A percentile compares a stretch with the other conserved stretches of the same genome.
phyloP scores from a whole-genome alignment of 345 rosid genomes.

The Combretum micranthum region DNA sequence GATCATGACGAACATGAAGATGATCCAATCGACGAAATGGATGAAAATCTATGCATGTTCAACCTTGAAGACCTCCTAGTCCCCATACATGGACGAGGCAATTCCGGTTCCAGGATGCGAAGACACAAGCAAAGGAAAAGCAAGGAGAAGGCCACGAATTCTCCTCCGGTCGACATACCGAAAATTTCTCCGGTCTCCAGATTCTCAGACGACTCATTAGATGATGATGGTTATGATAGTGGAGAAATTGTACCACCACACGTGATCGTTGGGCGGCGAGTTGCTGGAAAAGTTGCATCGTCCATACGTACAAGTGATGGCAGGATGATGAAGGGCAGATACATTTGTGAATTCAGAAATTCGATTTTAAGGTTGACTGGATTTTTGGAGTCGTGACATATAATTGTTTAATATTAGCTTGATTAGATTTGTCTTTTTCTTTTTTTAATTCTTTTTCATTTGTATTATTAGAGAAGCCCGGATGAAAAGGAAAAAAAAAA shows the following conservation, averaged over 20 bases:
- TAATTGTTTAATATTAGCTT: too few relatives aligned
- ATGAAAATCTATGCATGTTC: too few relatives aligned
- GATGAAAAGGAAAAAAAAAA: not conserved
- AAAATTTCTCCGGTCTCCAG: slow-evolving; percentile 11
- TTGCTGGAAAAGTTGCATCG: slow-evolving; percentile 59
- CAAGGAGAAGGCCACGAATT: slow-evolving; percentile 13
- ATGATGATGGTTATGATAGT: slow-evolving; percentile 21
- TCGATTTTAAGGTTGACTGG: slow-evolving; percentile 82
- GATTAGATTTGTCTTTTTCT: not conserved
- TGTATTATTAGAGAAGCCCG: not conserved
- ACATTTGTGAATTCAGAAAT: slow-evolving; percentile 71
- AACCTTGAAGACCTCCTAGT: too few relatives aligned
- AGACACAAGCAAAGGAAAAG: slow-evolving; percentile 10
- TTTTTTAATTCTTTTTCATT: not conserved
- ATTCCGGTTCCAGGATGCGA: not conserved
- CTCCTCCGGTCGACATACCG: slow-evolving; percentile 30
- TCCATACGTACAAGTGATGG: slow-evolving; percentile 76
- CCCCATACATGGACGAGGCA: too few relatives aligned
- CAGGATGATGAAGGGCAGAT: slow-evolving; percentile 76
- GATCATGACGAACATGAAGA: slow-evolving; percentile 3
- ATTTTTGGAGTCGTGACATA: slow-evolving; percentile 52
- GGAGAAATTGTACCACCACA: slow-evolving; percentile 50
- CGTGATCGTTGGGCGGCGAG: slow-evolving; percentile 38
- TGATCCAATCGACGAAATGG: too few relatives aligned
- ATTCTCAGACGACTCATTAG: slow-evolving; percentile 3